Percentiles rank a stretch among this genome's conserved stretches.
Evolutionary conservation across 257 asterid genomes (phyloP).

Genomic region (Lithospermum erythrorhizon): DNA sequence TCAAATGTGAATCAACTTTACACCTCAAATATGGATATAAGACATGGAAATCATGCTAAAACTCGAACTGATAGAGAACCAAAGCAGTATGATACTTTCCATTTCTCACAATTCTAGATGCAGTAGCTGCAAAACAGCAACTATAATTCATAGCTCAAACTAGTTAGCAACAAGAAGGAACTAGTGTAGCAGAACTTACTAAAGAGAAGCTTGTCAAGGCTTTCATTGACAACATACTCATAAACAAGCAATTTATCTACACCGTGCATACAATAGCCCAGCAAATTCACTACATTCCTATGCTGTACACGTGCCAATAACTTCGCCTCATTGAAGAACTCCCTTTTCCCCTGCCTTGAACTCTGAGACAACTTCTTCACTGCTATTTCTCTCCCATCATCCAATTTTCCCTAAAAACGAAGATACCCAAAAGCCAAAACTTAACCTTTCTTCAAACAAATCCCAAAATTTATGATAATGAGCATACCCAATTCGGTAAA

Average conservation of each 20-base stretch:
- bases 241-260: conserved; percentile 74
- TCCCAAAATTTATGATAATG: neutral
- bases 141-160: neutral
- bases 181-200: conserved; percentile 40
- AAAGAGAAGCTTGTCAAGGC: conserved; percentile 90
- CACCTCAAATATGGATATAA: too few species aligned
- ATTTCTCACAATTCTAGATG: too few species aligned
- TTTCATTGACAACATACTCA: conserved; percentile 67
- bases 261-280: conserved; percentile 71
- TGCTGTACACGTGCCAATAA: conserved; percentile 84
- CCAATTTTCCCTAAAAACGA: conserved; percentile 54
- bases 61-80: too few species aligned
- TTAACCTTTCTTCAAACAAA: conserved; percentile 8
- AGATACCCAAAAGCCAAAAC: neutral
- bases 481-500: neutral
- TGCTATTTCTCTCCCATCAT: conserved; percentile 73
- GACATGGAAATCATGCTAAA: too few species aligned
- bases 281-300: conserved; percentile 74
- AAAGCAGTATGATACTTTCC: too few species aligned
- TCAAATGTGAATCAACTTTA: too few species aligned
- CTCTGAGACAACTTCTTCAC: conserved; percentile 76
- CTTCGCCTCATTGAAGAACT: conserved; percentile 82
- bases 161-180: neutral
- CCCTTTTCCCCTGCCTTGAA: conserved; percentile 73
- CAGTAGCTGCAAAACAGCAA: neutral